A percentile compares a stretch with the other conserved stretches of the same genome.
phyloP scores from a whole-genome alignment of 2,329 filamentous ascomycete genomes.

The Corinectria fuckeliana region DNA sequence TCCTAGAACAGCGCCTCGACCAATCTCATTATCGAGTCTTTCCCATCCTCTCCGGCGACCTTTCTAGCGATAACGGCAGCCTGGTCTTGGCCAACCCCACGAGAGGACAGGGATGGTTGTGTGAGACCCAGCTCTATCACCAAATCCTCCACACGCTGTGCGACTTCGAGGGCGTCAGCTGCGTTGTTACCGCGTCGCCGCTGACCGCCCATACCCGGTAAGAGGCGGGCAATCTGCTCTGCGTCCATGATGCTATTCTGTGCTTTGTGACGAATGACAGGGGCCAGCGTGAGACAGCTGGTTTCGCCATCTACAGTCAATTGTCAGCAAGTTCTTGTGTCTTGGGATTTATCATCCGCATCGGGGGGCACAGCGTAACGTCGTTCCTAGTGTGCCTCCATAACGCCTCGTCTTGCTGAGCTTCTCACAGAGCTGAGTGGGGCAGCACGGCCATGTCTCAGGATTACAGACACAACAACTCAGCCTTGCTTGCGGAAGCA shows the following conservation, averaged over 20 bases:
- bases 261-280: constrained; percentile 21
- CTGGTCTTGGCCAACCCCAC: constrained; percentile 14
- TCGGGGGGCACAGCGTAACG: constrained; percentile 11
- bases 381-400: constrained; percentile 14
- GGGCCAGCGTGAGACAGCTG: constrained; percentile 25
- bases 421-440: constrained; percentile 21
- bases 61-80: constrained; percentile 17
- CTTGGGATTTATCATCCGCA: constrained; percentile 15
- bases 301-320: constrained; percentile 30
- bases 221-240: constrained; percentile 24
- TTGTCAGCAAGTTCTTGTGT: constrained; percentile 21
- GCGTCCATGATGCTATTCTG: constrained; percentile 7
- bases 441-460: constrained; percentile 8
- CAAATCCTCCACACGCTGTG: constrained; percentile 20
- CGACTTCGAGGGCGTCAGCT: constrained; percentile 21
- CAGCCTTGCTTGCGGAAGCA: constrained; percentile 22
- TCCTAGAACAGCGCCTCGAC: constrained; percentile 16
- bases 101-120: constrained; percentile 17
- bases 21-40: constrained; percentile 17
- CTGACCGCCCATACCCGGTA: constrained; percentile 19
- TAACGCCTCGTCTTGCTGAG: constrained; percentile 21
- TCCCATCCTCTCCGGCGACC: neutral
- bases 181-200: neutral
- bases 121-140: constrained; percentile 16
- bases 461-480: constrained; percentile 15